phyloP scores from a whole-genome alignment of 225 moss, liverwort and hornwort species.

The Asterella californica region DNA sequence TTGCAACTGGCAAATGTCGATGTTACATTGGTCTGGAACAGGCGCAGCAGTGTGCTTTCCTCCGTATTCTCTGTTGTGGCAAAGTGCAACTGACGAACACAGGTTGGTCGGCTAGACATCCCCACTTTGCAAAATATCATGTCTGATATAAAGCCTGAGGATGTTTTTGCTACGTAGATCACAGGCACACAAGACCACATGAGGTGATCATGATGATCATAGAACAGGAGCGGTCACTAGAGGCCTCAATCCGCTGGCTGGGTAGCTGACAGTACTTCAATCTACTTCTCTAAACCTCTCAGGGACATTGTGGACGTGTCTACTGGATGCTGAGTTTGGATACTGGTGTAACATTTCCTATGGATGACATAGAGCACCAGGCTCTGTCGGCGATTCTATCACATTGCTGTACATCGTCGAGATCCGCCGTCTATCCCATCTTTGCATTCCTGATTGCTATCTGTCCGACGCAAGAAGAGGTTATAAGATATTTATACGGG shows the following conservation, averaged over 20 bases:
- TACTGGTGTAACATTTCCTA: background rate
- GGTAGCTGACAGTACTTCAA: background rate
- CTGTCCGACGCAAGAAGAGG: background rate
- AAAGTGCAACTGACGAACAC: background rate
- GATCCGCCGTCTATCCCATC: background rate
- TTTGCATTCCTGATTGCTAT: background rate
- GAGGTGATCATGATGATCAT: background rate
- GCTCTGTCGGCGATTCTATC: background rate
- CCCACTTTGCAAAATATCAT: background rate
- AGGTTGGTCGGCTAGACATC: background rate
- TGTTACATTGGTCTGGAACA: background rate
- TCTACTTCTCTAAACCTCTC: background rate
- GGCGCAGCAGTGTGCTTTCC: background rate
- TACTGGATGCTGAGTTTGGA: background rate
- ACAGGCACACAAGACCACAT: background rate
- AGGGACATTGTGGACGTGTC: background rate
- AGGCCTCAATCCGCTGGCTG: background rate
- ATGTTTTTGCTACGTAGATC: background rate
- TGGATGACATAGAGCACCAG: background rate
- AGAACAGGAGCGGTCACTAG: background rate
- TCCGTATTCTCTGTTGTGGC: background rate
- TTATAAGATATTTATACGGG: background rate
- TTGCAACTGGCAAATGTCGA: constrained; percentile 10
- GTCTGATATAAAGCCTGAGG: background rate
- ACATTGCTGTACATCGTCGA: background rate